A percentile compares a stretch with the other conserved stretches of the same genome.
phyloP scores from a whole-genome alignment of 2,329 filamentous ascomycete species.

The Podosphaera aphanis region DNA sequence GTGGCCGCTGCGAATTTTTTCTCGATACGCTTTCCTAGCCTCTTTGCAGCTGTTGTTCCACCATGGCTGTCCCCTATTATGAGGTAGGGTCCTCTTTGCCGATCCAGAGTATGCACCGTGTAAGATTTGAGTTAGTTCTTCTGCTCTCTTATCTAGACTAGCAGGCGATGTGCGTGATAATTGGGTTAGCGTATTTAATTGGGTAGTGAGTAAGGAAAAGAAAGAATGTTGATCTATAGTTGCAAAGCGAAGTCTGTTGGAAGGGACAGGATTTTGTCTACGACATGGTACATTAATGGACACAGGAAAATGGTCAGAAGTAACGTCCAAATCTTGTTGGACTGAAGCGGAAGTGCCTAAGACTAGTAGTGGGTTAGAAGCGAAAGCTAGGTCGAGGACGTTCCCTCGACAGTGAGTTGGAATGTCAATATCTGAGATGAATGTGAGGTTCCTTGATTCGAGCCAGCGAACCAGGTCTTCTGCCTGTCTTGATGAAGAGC shows the following conservation, averaged over 20 bases:
- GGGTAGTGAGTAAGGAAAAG: background rate
- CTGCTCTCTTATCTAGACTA: background rate
- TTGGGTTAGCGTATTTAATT: background rate
- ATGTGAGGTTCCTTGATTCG: background rate
- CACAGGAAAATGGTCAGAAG: background rate
- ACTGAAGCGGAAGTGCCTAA: background rate
- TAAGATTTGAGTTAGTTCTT: background rate
- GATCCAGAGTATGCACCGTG: background rate
- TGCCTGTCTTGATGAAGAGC: background rate
- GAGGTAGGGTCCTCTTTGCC: background rate
- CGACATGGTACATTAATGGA: no score
- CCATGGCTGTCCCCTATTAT: background rate
- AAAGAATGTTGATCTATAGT: no score
- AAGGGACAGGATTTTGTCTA: no score
- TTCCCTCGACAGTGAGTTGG: background rate
- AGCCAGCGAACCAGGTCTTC: background rate
- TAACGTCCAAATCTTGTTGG: background rate
- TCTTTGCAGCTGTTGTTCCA: conserved; percentile 1
- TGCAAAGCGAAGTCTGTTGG: no score
- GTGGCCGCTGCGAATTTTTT: background rate
- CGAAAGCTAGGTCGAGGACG: background rate
- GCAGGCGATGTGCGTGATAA: background rate
- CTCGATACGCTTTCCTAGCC: background rate
- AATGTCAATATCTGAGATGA: background rate
- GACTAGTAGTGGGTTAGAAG: background rate